These are phyloP conservation scores for Nannizzia gypsea DNA, from an alignment of 2,329 filamentous ascomycete genomes.

Conservation along the genomic window DNA sequence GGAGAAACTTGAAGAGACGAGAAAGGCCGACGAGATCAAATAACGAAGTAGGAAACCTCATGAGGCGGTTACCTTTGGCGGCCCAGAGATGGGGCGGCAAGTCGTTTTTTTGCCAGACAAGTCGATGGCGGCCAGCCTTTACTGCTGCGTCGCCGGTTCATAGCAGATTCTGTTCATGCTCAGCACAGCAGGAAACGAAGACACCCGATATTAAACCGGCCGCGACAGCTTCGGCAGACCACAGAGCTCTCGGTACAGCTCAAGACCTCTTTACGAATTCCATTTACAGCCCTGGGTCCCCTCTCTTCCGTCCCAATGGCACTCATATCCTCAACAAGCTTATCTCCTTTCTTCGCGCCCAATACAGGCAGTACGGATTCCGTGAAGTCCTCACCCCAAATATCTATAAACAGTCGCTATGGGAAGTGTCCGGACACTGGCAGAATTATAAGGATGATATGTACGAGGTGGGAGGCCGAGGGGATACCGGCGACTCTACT, in stretches of 20 bases:
- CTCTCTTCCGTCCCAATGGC: slow-evolving; percentile 72
- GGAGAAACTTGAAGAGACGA: background rate
- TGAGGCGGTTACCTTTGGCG: slow-evolving; percentile 11
- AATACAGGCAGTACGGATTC: slow-evolving; percentile 76
- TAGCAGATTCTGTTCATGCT: slow-evolving; percentile 22
- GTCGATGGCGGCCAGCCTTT: slow-evolving; percentile 3
- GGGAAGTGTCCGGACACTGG: slow-evolving; percentile 76
- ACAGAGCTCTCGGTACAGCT: slow-evolving; percentile 38
- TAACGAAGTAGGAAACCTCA: slow-evolving; percentile 1
- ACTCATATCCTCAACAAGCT: slow-evolving; percentile 74
- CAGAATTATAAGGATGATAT: slow-evolving; percentile 87
- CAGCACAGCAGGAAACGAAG: slow-evolving; percentile 13
- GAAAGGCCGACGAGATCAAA: background rate
- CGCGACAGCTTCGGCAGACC: slow-evolving; percentile 33
- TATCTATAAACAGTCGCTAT: slow-evolving; percentile 80
- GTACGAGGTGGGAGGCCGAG: slow-evolving; percentile 59
- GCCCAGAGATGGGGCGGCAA: slow-evolving; percentile 10
- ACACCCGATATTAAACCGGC: background rate
- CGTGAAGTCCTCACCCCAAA: slow-evolving; percentile 80
- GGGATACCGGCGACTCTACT: slow-evolving; percentile 30
- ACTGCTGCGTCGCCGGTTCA: background rate
- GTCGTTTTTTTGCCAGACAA: background rate
- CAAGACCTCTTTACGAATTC: slow-evolving; percentile 73
- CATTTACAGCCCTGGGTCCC: slow-evolving; percentile 70
- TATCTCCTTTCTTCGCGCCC: slow-evolving; percentile 66